Evolutionary conservation across 495 filamentous ascomycete genomes (phyloP), one percentile per base, ranked within the genome.

Genomic region (Lasiosphaeria miniovina): DNA sequence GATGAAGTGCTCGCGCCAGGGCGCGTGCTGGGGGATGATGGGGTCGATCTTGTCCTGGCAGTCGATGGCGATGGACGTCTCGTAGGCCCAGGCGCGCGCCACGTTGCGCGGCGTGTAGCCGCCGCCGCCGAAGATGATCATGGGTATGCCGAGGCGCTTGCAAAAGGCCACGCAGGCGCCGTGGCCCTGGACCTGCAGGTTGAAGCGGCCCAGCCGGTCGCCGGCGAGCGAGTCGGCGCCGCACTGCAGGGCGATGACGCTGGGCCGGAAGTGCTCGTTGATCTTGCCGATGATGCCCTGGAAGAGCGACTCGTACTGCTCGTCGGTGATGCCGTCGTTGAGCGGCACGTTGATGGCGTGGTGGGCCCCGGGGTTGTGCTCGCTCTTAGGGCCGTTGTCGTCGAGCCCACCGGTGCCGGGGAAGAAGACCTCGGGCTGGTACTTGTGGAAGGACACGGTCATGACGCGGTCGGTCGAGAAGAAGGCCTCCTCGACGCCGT

Each of bases 61-160:
- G 45, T 85, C 90, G 67, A 96, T 86, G 57, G 91, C 90, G 65
- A 98, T 87, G 59, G 88, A 87, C 17, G 94, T 98, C 76, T 98
- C 94, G 75, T 95, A 91, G 41, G 93, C 89, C 94, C 94, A 98
- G 50, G 91, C 88, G 52, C 95, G 88, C 11, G 93, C 94, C 32
- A 98, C 94, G 66, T 98, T 98, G 50, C 93, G 85, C 8, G 94
- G 90, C n/a, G 94, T 98, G 75, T 98, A 98, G 11, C 94, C 94
- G 55, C 94, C 94, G 43, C 94, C 94, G 33, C 94, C 94, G 59
- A 98, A 87, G 65, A 98, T 84, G 52, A 98, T 84, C 50, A 98
- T 77, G 32, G 93, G 94, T 0, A 94, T 74, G 15, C 81, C 77
- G 61, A 90, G 82, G 31, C 76, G 84, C 71, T 96, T 96, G 69